Evolutionary conservation across 2,329 filamentous ascomycete species (phyloP).

Genomic region (Septoria linicola): DNA sequence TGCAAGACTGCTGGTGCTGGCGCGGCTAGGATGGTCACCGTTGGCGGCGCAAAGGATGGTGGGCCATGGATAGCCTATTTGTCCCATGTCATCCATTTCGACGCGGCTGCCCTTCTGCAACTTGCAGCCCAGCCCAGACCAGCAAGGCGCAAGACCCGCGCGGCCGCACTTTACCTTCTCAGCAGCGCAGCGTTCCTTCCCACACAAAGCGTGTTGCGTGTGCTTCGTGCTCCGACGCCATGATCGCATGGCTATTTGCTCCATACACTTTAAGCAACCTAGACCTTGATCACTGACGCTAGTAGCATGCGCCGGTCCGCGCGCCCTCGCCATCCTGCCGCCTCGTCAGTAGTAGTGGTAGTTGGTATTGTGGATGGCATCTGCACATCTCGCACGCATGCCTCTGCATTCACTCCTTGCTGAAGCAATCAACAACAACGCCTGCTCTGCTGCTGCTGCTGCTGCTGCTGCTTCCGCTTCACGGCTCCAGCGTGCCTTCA

Average conservation of each 20-base stretch:
- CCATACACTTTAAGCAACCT: constrained; percentile 23
- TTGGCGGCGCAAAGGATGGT: constrained; percentile 1
- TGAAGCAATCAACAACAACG: constrained; percentile 25
- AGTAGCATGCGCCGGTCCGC: constrained; percentile 24
- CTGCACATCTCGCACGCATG: constrained; percentile 27
- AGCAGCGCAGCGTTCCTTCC: constrained; percentile 5
- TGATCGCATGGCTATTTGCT: constrained; percentile 27
- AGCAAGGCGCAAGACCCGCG: neutral
- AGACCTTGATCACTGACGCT: constrained; percentile 27
- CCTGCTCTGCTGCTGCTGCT: neutral
- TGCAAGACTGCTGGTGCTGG: constrained; percentile 10
- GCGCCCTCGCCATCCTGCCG: constrained; percentile 20
- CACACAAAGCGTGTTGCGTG: constrained; percentile 5
- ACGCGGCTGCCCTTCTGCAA: neutral
- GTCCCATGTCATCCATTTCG: neutral
- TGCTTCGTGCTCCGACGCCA: constrained; percentile 27
- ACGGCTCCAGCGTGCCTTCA: constrained; percentile 42
- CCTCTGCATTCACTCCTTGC: constrained; percentile 35
- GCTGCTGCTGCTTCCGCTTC: constrained; percentile 42
- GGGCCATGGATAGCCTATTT: constrained; percentile 7
- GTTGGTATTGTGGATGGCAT: constrained; percentile 10
- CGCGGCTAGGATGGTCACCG: constrained; percentile 1
- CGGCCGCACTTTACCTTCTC: constrained; percentile 2
- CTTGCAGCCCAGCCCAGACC: constrained; percentile 1
- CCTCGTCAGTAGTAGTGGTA: constrained; percentile 3